phyloP scores from a whole-genome alignment of 148 eudicot species.

The Rhododendron kiyosumense region DNA sequence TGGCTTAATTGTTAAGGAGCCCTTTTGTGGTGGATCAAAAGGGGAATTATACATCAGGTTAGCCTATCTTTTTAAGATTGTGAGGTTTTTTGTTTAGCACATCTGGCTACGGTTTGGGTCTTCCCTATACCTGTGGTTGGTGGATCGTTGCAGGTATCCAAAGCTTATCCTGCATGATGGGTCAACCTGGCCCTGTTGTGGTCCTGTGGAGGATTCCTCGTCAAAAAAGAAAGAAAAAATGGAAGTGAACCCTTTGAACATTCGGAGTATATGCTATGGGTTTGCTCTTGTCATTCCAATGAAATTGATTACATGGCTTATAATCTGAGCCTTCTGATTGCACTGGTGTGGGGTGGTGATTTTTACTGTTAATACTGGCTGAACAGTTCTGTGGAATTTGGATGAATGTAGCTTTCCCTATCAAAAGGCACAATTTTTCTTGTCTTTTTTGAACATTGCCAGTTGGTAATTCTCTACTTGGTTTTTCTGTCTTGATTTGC shows the following conservation, averaged over 20 bases:
- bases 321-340: neutral
- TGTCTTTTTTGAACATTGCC: neutral
- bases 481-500: neutral
- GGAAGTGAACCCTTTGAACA: neutral
- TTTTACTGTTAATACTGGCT: neutral
- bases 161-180: neutral
- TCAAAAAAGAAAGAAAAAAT: neutral
- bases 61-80: neutral
- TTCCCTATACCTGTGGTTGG: neutral
- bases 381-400: neutral
- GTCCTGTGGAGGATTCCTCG: neutral
- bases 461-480: neutral
- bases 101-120: neutral
- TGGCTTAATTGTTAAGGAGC: neutral
- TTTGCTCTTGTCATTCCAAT: neutral
- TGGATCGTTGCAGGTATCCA: neutral
- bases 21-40: neutral
- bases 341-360: neutral
- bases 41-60: neutral
- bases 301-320: neutral
- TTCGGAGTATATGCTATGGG: neutral
- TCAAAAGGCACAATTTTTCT: neutral
- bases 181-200: neutral
- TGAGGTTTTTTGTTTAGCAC: neutral
- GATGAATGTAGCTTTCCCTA: neutral